Conservation (phyloP, 2,329 filamentous ascomycete genomes). For the Diaporthe batatas region DNA sequence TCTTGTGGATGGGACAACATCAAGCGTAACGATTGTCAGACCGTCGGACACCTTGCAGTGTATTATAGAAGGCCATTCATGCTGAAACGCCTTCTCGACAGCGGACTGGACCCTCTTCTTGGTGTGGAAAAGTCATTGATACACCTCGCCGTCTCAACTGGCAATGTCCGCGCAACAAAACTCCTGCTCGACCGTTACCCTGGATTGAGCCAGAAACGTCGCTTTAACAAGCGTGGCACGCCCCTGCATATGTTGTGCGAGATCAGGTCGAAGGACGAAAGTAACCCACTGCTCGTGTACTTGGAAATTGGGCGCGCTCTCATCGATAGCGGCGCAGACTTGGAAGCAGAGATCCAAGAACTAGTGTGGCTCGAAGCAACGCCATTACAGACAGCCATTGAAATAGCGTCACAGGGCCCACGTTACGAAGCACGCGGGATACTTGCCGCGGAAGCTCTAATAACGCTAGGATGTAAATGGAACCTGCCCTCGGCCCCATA, state of each 20-base stretch:
- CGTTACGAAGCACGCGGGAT: background rate
- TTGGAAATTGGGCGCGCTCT: background rate
- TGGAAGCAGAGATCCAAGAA: background rate
- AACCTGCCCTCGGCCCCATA: background rate
- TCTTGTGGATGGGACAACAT: background rate
- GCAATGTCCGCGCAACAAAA: background rate
- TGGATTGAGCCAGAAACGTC: background rate
- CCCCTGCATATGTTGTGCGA: background rate
- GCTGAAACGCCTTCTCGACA: background rate
- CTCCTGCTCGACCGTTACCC: background rate
- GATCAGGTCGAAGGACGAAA: background rate
- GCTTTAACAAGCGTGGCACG: background rate
- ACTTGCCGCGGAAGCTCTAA: background rate
- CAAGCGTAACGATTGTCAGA: background rate
- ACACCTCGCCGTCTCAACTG: background rate
- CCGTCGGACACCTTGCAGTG: background rate
- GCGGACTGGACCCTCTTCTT: background rate
- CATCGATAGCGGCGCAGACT: background rate
- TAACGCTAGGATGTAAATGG: background rate
- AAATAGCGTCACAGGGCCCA: background rate
- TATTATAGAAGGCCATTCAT: background rate
- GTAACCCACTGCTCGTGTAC: background rate
- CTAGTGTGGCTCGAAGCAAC: background rate
- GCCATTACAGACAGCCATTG: background rate
- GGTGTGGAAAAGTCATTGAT: background rate